Conservation (phyloP, 2,329 filamentous ascomycete species). For the Alternaria hordeiaustralica region DNA sequence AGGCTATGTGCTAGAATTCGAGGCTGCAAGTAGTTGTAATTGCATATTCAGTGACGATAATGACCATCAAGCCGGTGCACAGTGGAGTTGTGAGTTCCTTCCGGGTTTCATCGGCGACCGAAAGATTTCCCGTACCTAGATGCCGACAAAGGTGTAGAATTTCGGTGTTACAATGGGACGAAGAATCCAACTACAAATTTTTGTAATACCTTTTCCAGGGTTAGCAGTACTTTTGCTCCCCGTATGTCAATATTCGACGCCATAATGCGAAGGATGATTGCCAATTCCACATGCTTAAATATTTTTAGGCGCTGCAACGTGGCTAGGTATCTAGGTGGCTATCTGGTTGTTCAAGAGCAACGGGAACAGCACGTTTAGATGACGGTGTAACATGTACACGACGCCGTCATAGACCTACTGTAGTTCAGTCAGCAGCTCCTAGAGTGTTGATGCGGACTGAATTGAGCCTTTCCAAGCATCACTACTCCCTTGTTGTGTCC, state of each 20-base stretch:
- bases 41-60: neutral
- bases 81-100: neutral
- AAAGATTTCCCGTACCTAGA: neutral
- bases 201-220: neutral
- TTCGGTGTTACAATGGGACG: neutral
- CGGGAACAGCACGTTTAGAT: neutral
- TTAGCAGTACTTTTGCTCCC: neutral
- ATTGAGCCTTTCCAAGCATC: neutral
- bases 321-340: neutral
- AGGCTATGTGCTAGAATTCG: neutral
- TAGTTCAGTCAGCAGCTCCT: neutral
- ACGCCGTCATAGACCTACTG: neutral
- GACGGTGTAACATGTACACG: neutral
- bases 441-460: neutral
- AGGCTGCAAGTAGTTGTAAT: neutral
- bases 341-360: neutral
- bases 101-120: neutral
- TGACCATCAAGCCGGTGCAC: neutral
- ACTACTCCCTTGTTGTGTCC: neutral
- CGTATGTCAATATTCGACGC: neutral
- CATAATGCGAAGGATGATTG: neutral
- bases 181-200: neutral
- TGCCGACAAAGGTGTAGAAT: neutral
- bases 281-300: neutral
- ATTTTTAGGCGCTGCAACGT: neutral